phyloP scores from a whole-genome alignment of 257 asterid species.

The Parsonsia alboflavescens region DNA sequence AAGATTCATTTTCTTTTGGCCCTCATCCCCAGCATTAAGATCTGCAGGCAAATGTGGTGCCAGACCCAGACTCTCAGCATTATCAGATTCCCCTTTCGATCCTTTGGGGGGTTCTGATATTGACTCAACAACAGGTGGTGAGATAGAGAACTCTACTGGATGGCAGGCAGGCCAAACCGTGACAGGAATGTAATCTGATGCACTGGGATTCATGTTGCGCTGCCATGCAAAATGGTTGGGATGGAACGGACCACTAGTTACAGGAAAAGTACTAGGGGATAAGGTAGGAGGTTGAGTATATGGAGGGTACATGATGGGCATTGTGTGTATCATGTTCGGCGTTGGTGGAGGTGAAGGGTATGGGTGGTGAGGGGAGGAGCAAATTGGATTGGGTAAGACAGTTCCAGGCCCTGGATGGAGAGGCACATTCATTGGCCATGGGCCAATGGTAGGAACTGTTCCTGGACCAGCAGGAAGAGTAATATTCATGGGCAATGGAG shows the following conservation, averaged over 20 bases:
- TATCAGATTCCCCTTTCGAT: conserved; percentile 38
- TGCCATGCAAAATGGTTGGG: conserved; percentile 79
- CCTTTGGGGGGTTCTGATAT: conserved; percentile 36
- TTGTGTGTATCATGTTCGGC: conserved; percentile 81
- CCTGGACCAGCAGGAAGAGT: conserved; percentile 59
- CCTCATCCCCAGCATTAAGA: conserved; percentile 52
- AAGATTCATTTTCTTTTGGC: conserved; percentile 50
- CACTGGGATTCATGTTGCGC: conserved; percentile 50
- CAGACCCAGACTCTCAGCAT: conserved; percentile 47
- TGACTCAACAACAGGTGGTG: conserved; percentile 63
- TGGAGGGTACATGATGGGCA: conserved; percentile 84
- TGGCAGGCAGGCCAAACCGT: conserved; percentile 75
- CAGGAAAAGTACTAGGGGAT: conserved; percentile 58
- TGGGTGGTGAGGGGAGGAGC: conserved; percentile 76
- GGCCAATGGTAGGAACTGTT: conserved; percentile 52
- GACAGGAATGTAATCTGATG: conserved; percentile 57
- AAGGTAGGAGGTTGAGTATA: conserved; percentile 64
- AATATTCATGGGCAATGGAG: conserved; percentile 64
- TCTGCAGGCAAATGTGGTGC: conserved; percentile 50
- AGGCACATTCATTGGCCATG: conserved; percentile 87
- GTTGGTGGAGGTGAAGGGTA: conserved; percentile 91
- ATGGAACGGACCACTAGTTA: conserved; percentile 61
- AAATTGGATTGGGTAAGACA: conserved; percentile 60
- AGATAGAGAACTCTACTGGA: conserved; percentile 55
- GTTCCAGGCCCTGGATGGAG: conserved; percentile 80